Evolutionary conservation across 2,329 filamentous ascomycete species (phyloP).

Genomic region (Phialophora macrospora): DNA sequence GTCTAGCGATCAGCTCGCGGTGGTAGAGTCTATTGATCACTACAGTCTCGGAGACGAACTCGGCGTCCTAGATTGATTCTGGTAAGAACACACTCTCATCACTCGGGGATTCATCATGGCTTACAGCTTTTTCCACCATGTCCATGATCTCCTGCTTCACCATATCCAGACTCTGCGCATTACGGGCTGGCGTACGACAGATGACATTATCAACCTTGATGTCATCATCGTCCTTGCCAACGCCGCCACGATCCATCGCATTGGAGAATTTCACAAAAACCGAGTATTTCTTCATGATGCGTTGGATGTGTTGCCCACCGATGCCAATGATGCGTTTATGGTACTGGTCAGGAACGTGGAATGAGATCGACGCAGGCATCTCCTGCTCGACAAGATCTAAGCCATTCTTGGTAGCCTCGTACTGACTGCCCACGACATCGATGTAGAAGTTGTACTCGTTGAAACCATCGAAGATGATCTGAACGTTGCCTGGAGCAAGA

Average conservation of each 20-base stretch:
- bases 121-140: conserved; percentile 93
- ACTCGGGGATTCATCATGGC: conserved; percentile 44
- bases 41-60: conserved; percentile 93
- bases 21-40: conserved; percentile 95
- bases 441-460: conserved; percentile 99
- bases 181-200: conserved; percentile 93
- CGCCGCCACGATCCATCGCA: conserved; percentile 93
- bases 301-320: conserved; percentile 96
- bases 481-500: conserved; percentile 72
- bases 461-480: conserved; percentile 98
- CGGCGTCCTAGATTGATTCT: conserved; percentile 70
- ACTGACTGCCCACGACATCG: conserved; percentile 88
- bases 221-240: conserved; percentile 95
- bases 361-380: conserved; percentile 98
- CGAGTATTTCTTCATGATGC: conserved; percentile 99
- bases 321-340: conserved; percentile 99
- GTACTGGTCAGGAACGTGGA: conserved; percentile 98
- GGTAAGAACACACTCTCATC: conserved; percentile 30
- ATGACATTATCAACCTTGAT: conserved; percentile 99
- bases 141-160: conserved; percentile 99
- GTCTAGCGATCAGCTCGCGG: conserved; percentile 85
- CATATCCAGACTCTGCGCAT: conserved; percentile 92
- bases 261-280: conserved; percentile 99
- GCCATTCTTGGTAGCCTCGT: conserved; percentile 92
- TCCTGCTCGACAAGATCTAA: conserved; percentile 94